phyloP scores from a whole-genome alignment of 2,329 filamentous ascomycete species.

The Atkinsonella texensis region DNA sequence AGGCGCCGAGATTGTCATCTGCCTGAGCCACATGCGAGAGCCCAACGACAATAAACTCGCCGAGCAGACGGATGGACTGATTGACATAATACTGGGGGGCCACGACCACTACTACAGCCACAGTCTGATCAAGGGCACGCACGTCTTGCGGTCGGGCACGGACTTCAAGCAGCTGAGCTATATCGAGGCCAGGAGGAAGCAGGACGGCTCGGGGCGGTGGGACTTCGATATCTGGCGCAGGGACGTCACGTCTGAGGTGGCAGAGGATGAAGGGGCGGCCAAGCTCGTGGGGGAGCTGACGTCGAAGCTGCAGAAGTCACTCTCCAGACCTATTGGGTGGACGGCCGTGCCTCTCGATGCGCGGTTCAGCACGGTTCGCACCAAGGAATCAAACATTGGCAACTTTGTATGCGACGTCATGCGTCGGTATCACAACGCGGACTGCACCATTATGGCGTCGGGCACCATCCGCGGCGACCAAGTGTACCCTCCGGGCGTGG shows the following conservation, averaged over 20 bases:
- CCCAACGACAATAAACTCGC: slow-evolving; percentile 85
- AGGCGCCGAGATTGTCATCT: slow-evolving; percentile 73
- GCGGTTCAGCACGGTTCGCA: slow-evolving; percentile 71
- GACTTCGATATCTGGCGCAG: slow-evolving; percentile 66
- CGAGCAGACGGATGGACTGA: slow-evolving; percentile 55
- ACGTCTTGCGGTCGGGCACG: slow-evolving; percentile 75
- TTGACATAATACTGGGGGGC: slow-evolving; percentile 79
- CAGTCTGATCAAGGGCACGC: slow-evolving; percentile 62
- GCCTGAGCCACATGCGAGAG: slow-evolving; percentile 75
- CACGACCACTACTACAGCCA: slow-evolving; percentile 87
- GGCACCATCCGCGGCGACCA: slow-evolving; percentile 83
- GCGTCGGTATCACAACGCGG: slow-evolving; percentile 68
- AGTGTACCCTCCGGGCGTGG: slow-evolving; percentile 69
- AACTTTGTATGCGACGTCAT: slow-evolving; percentile 92
- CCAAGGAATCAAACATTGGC: slow-evolving; percentile 69
- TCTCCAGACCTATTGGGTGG: slow-evolving; percentile 75
- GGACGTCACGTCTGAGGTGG: slow-evolving; percentile 58
- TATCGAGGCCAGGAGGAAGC: slow-evolving; percentile 58
- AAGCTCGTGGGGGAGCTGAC: slow-evolving; percentile 58
- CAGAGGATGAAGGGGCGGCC: slow-evolving; percentile 48
- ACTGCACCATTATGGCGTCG: slow-evolving; percentile 73
- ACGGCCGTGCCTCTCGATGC: slow-evolving; percentile 74
- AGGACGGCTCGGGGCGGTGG: slow-evolving; percentile 43
- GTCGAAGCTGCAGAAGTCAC: slow-evolving; percentile 58
- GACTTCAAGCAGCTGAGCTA: slow-evolving; percentile 93